These are phyloP conservation scores for Paradendryphiella salina DNA, from an alignment of 2,329 filamentous ascomycete species.

Conservation along the genomic window DNA sequence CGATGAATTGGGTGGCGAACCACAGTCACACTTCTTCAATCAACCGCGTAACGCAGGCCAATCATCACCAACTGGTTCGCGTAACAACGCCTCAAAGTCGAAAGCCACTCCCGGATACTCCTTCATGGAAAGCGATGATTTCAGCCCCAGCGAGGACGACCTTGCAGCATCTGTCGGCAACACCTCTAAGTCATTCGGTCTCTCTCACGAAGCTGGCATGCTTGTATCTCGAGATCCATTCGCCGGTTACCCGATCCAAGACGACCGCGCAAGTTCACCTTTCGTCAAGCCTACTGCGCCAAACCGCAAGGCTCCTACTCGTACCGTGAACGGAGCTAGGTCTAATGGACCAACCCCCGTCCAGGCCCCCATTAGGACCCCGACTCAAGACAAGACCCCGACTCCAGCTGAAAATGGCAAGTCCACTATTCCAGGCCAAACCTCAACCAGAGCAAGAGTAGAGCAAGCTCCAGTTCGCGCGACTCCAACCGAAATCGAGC, in stretches of 20 bases:
- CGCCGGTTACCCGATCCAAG: conserved; percentile 1
- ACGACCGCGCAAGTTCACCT: conserved; percentile 6
- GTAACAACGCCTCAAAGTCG: neutral
- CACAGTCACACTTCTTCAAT: neutral
- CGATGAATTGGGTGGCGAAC: conserved; percentile 19
- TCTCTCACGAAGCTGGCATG: conserved; percentile 42
- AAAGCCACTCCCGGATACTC: conserved; percentile 21
- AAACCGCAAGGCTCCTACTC: neutral
- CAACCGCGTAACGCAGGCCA: conserved; percentile 5
- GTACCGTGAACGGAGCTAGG: conserved; percentile 5
- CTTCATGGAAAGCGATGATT: conserved; percentile 26
- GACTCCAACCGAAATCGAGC: conserved; percentile 7
- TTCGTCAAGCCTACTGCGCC: conserved; percentile 4
- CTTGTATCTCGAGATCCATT: conserved; percentile 13
- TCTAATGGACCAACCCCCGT: conserved; percentile 1
- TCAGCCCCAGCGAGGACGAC: conserved; percentile 27
- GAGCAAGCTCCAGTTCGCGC: neutral
- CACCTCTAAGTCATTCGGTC: conserved; percentile 43
- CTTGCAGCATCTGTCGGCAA: conserved; percentile 28
- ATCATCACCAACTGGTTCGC: conserved; percentile 10
- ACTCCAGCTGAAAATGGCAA: conserved; percentile 5
- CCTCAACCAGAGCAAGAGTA: neutral
- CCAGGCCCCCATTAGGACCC: conserved; percentile 1
- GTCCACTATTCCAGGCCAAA: neutral
- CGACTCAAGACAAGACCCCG: neutral